Evolutionary conservation across 192 early-diverging fungal species (phyloP), one percentile per base, ranked within the genome.

Genomic region (Neocallimastix lanati): DNA sequence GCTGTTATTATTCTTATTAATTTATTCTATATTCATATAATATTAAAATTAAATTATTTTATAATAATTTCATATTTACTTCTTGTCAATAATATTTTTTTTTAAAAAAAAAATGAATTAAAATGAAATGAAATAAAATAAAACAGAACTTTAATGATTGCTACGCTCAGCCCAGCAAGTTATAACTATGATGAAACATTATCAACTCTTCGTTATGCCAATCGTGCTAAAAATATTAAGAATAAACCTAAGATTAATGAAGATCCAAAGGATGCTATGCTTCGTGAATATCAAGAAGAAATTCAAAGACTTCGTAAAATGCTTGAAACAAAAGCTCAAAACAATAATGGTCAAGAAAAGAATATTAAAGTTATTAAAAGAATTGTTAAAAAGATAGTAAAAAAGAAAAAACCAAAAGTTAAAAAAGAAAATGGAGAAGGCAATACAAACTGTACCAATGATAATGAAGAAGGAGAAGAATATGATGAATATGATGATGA

Each of bases 211-310:
- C 83, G 90, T 30, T 91, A 90, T 78, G 89, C 89, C 4, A 90
- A 91, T 82, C 79, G 90, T n/a, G 88, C 90, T n/a, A n/a, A n/a
- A n/a, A n/a, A n/a, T n/a, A n/a, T n/a, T n/a, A n/a, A n/a, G n/a
- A n/a, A n/a, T n/a, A 88, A 89, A 80, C 89, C 90, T 36, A 87
- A 84, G 67, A 82, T 91, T 81, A 91, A 91, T 80, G 90, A 91
- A 80, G 89, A 90, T 79, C 90, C 90, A 21, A 91, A 90, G 81
- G 87, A 88, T 79, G 90, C 90, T 18, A 87, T 91, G 87, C 87
- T 91, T 28, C 83, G 88, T 25, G 86, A 91, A 82, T 90, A 88
- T 80, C 89, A 89, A 78, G 86, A 88, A 67, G 90, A 91, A 82
- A 91, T 91, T 79, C 82, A 88, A 76, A 81, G 85, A 80, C 83